Evolutionary conservation across 176 grass and related monocot genomes (phyloP), one percentile per base, ranked within the genome.

Genomic region (Stipa capillata): DNA sequence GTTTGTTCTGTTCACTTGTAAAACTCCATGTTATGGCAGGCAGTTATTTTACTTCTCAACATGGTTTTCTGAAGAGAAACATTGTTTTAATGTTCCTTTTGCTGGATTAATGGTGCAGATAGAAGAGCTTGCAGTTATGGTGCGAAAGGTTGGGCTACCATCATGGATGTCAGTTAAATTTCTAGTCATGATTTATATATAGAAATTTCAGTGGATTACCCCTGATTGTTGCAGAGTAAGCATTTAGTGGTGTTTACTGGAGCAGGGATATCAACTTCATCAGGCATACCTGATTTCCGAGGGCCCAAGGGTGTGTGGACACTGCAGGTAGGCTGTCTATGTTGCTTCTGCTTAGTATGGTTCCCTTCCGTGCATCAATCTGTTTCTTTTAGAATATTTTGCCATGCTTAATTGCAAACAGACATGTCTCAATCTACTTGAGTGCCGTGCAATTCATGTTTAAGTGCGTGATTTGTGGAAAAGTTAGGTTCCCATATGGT

Each of bases 251-350:
- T 89, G 59, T 97, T 97, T 83, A 97, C 95, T 4, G 95, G 95
- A 65, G 95, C 95, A 49, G 91, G 95, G 34, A 97, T 97, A 91
- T 97, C 95, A 85, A 97, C 95, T 74, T 94, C 95, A 40, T 90
- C 90, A 56, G 95, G 95, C 27, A 97, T 97, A 77, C 95, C 95
- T 50, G 95, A 97, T 87, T 97, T 97, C 54, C 89, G 95, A 88
- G 95, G 95, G 16, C 95, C 95, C 29, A 94, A 90, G 77, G 95
- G 91, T 80, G 89, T 97, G 45, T 97, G 95, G 95, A 97, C 95
- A 79, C 81, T 97, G 87, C 95, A 97, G 95, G 95, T 97, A 74
- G 31, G n/a, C 5, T 85, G 21, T 72, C 57, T 39, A 7, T 61
- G 34, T 60, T 68, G 20, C 23, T 78, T 65, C 17, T 12, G 6